Conservation (phyloP, 2,329 filamentous ascomycete genomes). For the Stylonectria norvegica region DNA sequence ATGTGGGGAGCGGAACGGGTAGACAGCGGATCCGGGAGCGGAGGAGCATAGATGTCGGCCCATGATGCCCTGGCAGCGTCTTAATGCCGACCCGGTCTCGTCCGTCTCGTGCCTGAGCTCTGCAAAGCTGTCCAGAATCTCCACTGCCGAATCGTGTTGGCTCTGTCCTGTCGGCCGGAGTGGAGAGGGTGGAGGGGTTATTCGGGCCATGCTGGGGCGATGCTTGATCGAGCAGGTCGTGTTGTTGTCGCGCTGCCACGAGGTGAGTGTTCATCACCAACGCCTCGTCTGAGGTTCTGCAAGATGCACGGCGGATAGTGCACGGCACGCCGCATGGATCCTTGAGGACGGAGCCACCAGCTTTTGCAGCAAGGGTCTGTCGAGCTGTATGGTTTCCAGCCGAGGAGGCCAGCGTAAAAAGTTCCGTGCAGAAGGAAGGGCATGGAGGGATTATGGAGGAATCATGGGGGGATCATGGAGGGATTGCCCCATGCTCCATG, state of each 20-base stretch:
- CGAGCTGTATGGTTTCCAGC: too few relatives aligned
- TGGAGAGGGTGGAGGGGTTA: too few relatives aligned
- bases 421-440: not conserved
- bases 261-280: constrained; percentile 19
- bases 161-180: not conserved
- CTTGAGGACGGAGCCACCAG: constrained; percentile 4
- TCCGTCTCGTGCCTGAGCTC: constrained; percentile 1
- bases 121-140: too few relatives aligned
- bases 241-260: too few relatives aligned
- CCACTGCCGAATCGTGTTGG: constrained; percentile 1
- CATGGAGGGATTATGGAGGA: too few relatives aligned
- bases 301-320: constrained; percentile 3
- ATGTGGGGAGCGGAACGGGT: constrained; percentile 14
- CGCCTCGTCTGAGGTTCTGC: constrained; percentile 14
- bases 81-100: constrained; percentile 19
- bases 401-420: not conserved
- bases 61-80: constrained; percentile 14
- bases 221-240: constrained; percentile 1
- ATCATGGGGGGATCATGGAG: too few relatives aligned
- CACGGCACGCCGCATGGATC: constrained; percentile 7
- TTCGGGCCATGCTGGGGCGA: not conserved
- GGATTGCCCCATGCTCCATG: too few relatives aligned
- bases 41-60: constrained; percentile 17
- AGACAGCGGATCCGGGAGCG: constrained; percentile 10
- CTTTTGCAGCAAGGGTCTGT: too few relatives aligned